Percentiles rank a stretch among this genome's conserved stretches.
Evolutionary conservation across 2,329 filamentous ascomycete species (phyloP).

Genomic region (Keithomyces neogunnii): DNA sequence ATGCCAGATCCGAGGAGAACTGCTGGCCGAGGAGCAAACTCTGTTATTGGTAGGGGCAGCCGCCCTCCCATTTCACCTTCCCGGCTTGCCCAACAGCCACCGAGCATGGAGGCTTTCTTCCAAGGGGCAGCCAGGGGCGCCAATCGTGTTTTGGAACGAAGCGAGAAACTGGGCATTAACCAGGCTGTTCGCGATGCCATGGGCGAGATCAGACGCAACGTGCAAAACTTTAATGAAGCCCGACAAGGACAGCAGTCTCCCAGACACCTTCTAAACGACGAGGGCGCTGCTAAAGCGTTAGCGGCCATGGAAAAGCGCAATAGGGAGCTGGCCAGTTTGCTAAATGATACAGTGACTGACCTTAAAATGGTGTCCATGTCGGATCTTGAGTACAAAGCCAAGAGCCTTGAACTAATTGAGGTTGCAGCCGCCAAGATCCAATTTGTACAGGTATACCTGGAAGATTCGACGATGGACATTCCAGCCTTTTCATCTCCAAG

Average conservation of each 20-base stretch:
- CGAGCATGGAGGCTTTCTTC: conserved; percentile 60
- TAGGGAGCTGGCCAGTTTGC: conserved; percentile 55
- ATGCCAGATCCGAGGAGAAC: conserved; percentile 32
- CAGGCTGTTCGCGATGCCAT: conserved; percentile 74
- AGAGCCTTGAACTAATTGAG: conserved; percentile 46
- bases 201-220: conserved; percentile 69
- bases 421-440: conserved; percentile 54
- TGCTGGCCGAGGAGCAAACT: conserved; percentile 22
- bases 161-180: conserved; percentile 72
- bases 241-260: conserved; percentile 32
- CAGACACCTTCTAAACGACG: conserved; percentile 26
- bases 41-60: conserved; percentile 31
- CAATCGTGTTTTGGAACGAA: conserved; percentile 62
- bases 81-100: conserved; percentile 47
- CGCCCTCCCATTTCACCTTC: conserved; percentile 40
- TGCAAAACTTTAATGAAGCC: conserved; percentile 56
- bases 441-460: conserved; percentile 54
- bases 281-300: conserved; percentile 27
- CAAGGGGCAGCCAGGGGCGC: conserved; percentile 71
- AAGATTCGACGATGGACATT: conserved; percentile 46
- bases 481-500: conserved; percentile 15
- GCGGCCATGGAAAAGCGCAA: conserved; percentile 56
- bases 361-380: conserved; percentile 52
- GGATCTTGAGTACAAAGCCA: conserved; percentile 37
- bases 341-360: conserved; percentile 56